Base-by-base conservation (phyloP, 2,329 filamentous ascomycete species). In the Rosellinia necatrix region DNA sequence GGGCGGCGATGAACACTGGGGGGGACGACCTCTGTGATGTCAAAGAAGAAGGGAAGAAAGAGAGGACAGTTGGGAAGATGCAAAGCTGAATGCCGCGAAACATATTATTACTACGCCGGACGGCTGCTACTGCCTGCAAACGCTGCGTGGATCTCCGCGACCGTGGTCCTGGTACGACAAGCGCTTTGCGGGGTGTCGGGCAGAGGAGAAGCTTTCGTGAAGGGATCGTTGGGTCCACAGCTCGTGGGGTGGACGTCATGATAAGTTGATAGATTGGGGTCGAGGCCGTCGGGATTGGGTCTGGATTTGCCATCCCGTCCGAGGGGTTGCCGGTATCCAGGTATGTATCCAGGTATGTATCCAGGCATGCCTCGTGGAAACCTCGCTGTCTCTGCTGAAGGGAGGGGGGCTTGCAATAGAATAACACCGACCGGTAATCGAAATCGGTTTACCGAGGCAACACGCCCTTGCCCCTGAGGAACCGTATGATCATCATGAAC, bases 121-220 rank as follows among this genome's bases (percentile, higher is more conserved):
- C 19, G 24, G 24, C n/a, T 30, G 30, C 29, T 29, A 48, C 30
- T 43, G 32, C 35, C 42, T 27, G 42, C 15, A 38, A 37, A 46
- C 40, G 43, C 35, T 40, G 38, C 34, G 17, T 19, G 15, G 35
- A 34, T 52, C 58, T 12, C 49, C 53, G 43, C 49, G 21, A 19
- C 58, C 58, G 29, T 58, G 58, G 53, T 49, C 54, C 34, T 41
- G 58, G 58, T 54, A 60, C 44, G 25, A 35, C 41, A 58, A 40
- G 56, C n/a, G 48, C 41, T 38, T 46, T 55, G 41, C 41, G 47
- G 56, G 56, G 56, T 41, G 41, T 30, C 13, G 29, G 35, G 29
- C 15, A 53, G 30, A 58, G 29, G 25, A 10, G 37, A 24, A 24
- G 30, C 13, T 19, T 35, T 49, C 22, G 38, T 17, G 49, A 50